phyloP scores from a whole-genome alignment of 495 filamentous ascomycete species.

The Lophiostoma macrostomum region DNA sequence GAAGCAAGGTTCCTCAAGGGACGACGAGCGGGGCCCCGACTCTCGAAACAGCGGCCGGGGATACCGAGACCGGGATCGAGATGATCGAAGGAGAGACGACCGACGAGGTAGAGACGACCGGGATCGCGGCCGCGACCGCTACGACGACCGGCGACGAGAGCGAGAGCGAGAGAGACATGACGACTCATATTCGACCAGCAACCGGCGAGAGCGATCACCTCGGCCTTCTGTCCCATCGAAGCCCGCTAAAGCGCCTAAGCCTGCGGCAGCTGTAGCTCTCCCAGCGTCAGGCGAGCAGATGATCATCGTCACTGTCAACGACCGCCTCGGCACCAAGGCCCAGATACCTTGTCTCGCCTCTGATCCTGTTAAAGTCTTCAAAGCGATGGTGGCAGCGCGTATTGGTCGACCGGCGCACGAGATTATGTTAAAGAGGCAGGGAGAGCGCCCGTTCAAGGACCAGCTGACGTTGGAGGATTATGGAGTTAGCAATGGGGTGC shows the following conservation, averaged over 20 bases:
- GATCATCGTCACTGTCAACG: slow-evolving; percentile 91
- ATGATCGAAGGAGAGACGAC: slow-evolving; percentile 1
- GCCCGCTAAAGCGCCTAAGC: slow-evolving; percentile 17
- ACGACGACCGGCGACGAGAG: slow-evolving; percentile 7
- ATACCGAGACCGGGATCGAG: slow-evolving; percentile 10
- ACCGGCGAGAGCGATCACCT: background rate
- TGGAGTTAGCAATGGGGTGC: slow-evolving; percentile 82
- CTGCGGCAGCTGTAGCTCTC: slow-evolving; percentile 32
- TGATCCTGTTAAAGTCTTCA: slow-evolving; percentile 81
- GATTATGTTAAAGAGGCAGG: slow-evolving; percentile 87
- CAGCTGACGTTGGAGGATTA: slow-evolving; percentile 82
- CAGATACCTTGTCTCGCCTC: slow-evolving; percentile 80
- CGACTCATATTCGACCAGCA: slow-evolving; percentile 1
- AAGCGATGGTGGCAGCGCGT: slow-evolving; percentile 79
- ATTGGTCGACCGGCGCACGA: slow-evolving; percentile 87
- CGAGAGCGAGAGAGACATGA: slow-evolving; percentile 4
- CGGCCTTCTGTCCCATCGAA: background rate
- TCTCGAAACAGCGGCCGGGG: slow-evolving; percentile 4
- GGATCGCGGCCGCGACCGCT: background rate
- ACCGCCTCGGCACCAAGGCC: slow-evolving; percentile 85
- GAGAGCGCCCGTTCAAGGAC: slow-evolving; percentile 89
- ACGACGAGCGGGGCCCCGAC: background rate
- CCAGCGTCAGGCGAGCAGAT: slow-evolving; percentile 59
- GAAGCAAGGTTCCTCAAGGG: slow-evolving; percentile 21
- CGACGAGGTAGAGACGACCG: background rate